These are phyloP conservation scores for Verticillium dahliae DNA, from an alignment of 2,329 filamentous ascomycete genomes.

Conservation along the genomic window DNA sequence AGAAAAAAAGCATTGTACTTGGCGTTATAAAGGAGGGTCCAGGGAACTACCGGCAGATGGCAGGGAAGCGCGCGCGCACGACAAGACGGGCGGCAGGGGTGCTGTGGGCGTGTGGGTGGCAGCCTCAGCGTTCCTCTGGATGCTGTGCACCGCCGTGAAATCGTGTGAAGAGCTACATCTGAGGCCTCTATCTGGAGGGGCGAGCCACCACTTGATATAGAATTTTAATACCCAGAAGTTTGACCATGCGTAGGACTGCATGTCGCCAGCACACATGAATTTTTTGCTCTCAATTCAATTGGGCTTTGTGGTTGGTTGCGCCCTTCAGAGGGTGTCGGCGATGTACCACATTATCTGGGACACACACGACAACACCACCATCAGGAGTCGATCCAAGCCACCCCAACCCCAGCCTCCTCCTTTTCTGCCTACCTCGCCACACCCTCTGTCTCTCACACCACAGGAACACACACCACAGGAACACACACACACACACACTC, in stretches of 20 bases:
- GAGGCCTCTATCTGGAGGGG: neutral
- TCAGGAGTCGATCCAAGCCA: constrained; percentile 6
- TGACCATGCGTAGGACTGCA: neutral
- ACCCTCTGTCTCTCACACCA: neutral
- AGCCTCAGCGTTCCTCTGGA: constrained; percentile 8
- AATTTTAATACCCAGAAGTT: constrained; percentile 4
- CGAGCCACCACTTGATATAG: constrained; percentile 4
- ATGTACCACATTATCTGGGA: constrained; percentile 13
- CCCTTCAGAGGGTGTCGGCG: neutral
- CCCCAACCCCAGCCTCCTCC: constrained; percentile 10
- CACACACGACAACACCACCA: constrained; percentile 11
- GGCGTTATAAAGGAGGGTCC: neutral
- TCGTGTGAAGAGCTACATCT: constrained; percentile 14
- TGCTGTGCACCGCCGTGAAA: constrained; percentile 15
- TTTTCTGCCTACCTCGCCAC: constrained; percentile 6
- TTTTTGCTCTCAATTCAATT: neutral
- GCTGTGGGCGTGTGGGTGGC: constrained; percentile 9
- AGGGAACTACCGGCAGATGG: neutral
- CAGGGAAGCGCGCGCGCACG: neutral
- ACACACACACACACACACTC: neutral
- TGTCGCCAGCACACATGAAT: neutral
- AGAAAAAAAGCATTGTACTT: neutral
- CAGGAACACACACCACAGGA: neutral
- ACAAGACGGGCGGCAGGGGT: neutral
- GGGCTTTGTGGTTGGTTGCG: neutral